Percentiles rank a stretch among this genome's conserved stretches.
Conservation (phyloP, 441 rosid species). For the Mallotus japonicus region DNA sequence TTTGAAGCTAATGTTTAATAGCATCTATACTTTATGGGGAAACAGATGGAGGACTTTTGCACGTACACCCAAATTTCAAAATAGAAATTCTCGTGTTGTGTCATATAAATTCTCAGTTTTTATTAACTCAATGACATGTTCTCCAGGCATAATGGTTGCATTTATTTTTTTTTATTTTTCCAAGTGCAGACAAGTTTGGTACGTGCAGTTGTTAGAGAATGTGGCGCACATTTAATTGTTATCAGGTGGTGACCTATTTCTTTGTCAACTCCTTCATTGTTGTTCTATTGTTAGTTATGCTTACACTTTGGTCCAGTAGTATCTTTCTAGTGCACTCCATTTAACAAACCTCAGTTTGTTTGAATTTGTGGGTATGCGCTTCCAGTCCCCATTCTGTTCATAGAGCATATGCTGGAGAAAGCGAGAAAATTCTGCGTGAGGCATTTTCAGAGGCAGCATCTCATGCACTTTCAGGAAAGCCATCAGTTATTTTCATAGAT, state of each 20-base stretch:
- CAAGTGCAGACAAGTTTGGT: conserved; percentile 81
- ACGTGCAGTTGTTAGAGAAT: conserved; percentile 82
- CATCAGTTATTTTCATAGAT: conserved; percentile 86
- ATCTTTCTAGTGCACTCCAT: background rate
- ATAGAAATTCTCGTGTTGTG: background rate
- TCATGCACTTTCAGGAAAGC: conserved; percentile 57
- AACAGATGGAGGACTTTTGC: background rate
- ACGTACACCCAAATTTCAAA: background rate
- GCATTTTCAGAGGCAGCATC: conserved; percentile 76
- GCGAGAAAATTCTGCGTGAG: conserved; percentile 77
- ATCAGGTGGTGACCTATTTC: conserved; percentile 52
- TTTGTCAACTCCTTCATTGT: background rate
- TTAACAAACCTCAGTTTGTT: background rate
- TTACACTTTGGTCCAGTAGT: background rate
- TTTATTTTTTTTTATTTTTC: conserved; percentile 16
- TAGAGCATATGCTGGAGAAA: conserved; percentile 86
- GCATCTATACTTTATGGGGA: background rate
- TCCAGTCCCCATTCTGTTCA: conserved; percentile 82
- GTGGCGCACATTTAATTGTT: conserved; percentile 67
- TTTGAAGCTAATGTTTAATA: background rate
- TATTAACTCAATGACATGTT: background rate
- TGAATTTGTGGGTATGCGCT: conserved; percentile 19
- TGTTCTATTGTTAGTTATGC: background rate
- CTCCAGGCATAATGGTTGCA: background rate
- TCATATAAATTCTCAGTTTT: background rate